Conservation (phyloP, 2,329 filamentous ascomycete species). For the Herpomyces periplanetae region DNA sequence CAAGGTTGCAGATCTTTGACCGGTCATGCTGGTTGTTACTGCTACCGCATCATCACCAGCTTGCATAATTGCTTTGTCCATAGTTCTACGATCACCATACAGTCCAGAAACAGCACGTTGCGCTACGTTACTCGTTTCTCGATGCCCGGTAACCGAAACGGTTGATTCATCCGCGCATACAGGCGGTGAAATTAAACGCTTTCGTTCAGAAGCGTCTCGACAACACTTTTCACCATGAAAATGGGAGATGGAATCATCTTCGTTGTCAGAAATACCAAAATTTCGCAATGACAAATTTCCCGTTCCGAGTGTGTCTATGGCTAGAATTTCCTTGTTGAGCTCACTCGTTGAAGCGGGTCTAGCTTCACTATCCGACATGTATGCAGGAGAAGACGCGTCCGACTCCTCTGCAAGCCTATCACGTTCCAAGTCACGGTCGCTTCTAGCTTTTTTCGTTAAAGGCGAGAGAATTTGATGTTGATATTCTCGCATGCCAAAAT, state of each 20-base stretch:
- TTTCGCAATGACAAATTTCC: conserved; percentile 67
- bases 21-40: conserved; percentile 6
- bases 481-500: conserved; percentile 10
- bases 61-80: conserved; percentile 9
- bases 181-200: conserved; percentile 7
- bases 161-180: conserved; percentile 12
- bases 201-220: conserved; percentile 9
- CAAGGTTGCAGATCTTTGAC: conserved; percentile 10
- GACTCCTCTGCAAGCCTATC: conserved; percentile 8
- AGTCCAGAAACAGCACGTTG: conserved; percentile 19
- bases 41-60: conserved; percentile 4
- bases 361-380: conserved; percentile 6
- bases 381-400: conserved; percentile 7
- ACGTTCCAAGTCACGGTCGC: conserved; percentile 5
- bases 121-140: conserved; percentile 17
- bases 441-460: conserved; percentile 1
- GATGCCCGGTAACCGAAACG: no score
- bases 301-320: conserved; percentile 52
- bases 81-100: conserved; percentile 10
- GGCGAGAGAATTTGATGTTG: conserved; percentile 4
- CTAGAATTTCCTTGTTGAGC: conserved; percentile 21
- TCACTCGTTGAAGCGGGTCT: conserved; percentile 9
- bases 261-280: conserved; percentile 31
- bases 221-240: conserved; percentile 10
- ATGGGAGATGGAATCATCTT: conserved; percentile 16